Percentiles rank a stretch among this genome's conserved stretches.
Conservation (phyloP, 75 land plant genomes). For the Gnetum montanum region DNA sequence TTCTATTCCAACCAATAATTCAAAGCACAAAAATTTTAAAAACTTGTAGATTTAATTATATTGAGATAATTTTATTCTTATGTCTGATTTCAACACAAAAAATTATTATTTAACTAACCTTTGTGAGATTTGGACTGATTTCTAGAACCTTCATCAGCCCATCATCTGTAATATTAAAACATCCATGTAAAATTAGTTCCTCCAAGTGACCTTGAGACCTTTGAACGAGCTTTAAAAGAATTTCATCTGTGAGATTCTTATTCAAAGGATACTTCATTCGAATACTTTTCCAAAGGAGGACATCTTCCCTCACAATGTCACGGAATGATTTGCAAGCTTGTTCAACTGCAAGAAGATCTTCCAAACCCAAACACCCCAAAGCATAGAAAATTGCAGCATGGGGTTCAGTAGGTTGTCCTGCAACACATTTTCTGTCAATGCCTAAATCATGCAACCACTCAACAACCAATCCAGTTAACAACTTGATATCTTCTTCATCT, state of each 20-base stretch:
- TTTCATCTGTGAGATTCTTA: conserved; percentile 16
- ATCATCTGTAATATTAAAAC: conserved; percentile 15
- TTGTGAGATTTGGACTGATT: conserved; percentile 18
- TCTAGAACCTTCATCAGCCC: conserved; percentile 12
- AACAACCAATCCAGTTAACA: too few species aligned
- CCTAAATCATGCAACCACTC: too few species aligned
- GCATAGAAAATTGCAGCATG: conserved; percentile 5
- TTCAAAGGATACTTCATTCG: conserved; percentile 24
- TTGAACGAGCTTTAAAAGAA: conserved; percentile 11
- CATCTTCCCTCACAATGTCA: conserved; percentile 17
- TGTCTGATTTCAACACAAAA: too few species aligned
- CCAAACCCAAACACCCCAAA: conserved; percentile 11
- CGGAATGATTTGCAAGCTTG: conserved; percentile 18
- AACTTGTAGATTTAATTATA: neutral
- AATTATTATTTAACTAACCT: too few species aligned
- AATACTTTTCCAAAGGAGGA: conserved; percentile 17
- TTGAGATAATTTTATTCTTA: too few species aligned
- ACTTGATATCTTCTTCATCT: too few species aligned
- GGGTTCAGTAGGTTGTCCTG: neutral
- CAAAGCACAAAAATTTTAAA: neutral
- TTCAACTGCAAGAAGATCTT: conserved; percentile 25
- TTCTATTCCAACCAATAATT: neutral
- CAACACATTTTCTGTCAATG: too few species aligned
- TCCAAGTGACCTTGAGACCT: conserved; percentile 21
- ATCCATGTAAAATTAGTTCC: conserved; percentile 16